phyloP scores from a whole-genome alignment of 2,329 filamentous ascomycete genomes.

The Aphanocladium album region DNA sequence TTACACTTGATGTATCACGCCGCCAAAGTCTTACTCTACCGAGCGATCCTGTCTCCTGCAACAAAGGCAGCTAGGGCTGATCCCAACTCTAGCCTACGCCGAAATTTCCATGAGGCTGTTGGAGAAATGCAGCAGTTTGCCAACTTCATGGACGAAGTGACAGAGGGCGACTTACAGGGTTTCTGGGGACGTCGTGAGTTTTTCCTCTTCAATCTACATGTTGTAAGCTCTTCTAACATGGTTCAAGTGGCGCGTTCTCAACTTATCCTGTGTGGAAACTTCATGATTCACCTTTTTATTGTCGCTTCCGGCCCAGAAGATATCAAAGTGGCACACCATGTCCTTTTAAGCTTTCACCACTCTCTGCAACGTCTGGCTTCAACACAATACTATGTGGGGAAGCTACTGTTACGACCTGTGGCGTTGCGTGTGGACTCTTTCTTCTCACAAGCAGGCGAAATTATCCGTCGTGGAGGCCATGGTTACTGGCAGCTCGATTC shows the following conservation, averaged over 20 bases:
- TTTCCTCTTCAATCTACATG: background rate
- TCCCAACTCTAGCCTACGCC: conserved; percentile 30
- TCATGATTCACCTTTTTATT: conserved; percentile 44
- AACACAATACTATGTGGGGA: conserved; percentile 27
- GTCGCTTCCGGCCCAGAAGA: conserved; percentile 32
- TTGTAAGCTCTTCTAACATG: background rate
- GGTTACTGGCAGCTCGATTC: conserved; percentile 15
- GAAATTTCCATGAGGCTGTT: conserved; percentile 31
- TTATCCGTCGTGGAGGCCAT: conserved; percentile 21
- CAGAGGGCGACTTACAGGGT: conserved; percentile 31
- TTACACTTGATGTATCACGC: conserved; percentile 40
- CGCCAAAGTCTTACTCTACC: conserved; percentile 35
- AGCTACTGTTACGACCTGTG: conserved; percentile 30
- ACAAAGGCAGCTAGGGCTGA: conserved; percentile 35
- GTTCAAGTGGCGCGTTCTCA: conserved; percentile 32
- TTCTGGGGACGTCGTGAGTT: conserved; percentile 42
- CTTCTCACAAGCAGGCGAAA: conserved; percentile 31
- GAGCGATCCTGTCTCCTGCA: conserved; percentile 42
- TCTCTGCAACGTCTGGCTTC: conserved; percentile 30
- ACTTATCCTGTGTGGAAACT: conserved; percentile 42
- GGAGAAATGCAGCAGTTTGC: conserved; percentile 33
- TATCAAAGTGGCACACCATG: conserved; percentile 30
- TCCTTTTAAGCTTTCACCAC: conserved; percentile 33
- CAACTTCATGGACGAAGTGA: conserved; percentile 32
- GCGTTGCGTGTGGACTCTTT: conserved; percentile 35